Conservation (phyloP, 352 stramenopile genomes). For the Phytophthora megakarya region DNA sequence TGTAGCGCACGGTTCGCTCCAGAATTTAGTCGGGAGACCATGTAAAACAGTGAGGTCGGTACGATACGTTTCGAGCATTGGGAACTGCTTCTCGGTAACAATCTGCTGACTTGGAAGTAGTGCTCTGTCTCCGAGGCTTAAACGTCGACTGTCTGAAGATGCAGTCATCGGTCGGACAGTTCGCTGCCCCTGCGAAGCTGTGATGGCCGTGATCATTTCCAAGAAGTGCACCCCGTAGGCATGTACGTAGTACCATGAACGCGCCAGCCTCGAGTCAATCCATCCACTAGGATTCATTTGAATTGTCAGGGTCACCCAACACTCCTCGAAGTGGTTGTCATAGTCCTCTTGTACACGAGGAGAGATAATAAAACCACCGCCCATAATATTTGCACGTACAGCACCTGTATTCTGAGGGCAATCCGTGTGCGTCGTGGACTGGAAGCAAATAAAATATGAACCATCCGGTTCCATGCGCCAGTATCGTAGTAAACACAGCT, state of each 20-base stretch:
- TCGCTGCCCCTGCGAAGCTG: constrained; percentile 25
- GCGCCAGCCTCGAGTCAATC: constrained; percentile 59
- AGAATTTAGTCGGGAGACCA: constrained; percentile 72
- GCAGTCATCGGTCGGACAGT: constrained; percentile 36
- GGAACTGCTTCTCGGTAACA: constrained; percentile 63
- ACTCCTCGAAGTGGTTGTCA: constrained; percentile 71
- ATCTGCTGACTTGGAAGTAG: constrained; percentile 51
- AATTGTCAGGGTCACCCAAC: constrained; percentile 79
- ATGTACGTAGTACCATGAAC: constrained; percentile 79
- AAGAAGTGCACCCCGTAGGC: constrained; percentile 76
- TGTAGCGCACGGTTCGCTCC: constrained; percentile 73
- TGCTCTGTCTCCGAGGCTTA: constrained; percentile 19
- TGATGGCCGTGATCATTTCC: constrained; percentile 78
- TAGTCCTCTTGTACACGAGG: constrained; percentile 51
- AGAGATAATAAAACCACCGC: constrained; percentile 78
- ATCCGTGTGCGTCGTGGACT: constrained; percentile 74
- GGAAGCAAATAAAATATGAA: constrained; percentile 87
- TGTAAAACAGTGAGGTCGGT: constrained; percentile 63
- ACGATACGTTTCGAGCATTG: constrained; percentile 66
- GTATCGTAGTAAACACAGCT: constrained; percentile 80
- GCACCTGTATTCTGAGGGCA: constrained; percentile 44
- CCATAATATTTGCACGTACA: constrained; percentile 69
- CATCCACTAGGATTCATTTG: constrained; percentile 87
- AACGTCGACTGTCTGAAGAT: constrained; percentile 15
- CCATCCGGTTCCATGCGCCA: constrained; percentile 83